These are phyloP conservation scores for Scheffersomyces ergatensis DNA, from an alignment of 805 yeast genomes.

Conservation along the genomic window DNA sequence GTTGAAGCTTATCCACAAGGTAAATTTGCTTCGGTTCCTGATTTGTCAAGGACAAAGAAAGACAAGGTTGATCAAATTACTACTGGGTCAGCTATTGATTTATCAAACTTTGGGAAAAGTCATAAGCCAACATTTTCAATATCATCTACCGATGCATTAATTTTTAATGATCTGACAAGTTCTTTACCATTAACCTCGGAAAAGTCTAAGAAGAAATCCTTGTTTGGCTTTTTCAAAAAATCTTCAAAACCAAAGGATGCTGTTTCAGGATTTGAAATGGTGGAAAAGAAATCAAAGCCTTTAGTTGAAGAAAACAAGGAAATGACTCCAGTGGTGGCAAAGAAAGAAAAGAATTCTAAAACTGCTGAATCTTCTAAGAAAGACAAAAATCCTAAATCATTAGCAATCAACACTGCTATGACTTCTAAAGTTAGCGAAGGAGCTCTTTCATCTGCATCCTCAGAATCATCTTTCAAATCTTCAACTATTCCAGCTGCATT, in stretches of 20 bases:
- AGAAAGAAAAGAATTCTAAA: neutral
- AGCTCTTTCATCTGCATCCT: neutral
- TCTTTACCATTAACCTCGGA: slow-evolving; percentile 1
- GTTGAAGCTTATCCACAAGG: neutral
- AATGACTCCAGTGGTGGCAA: neutral
- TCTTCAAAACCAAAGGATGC: slow-evolving; percentile 10
- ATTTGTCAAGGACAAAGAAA: slow-evolving; percentile 7
- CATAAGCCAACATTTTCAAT: slow-evolving; percentile 35
- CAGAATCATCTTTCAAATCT: neutral
- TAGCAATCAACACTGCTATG: neutral
- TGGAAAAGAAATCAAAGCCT: neutral
- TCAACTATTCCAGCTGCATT: slow-evolving; percentile 32
- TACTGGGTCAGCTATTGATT: slow-evolving; percentile 38
- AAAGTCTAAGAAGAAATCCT: slow-evolving; percentile 24
- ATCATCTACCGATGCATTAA: neutral
- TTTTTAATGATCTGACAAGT: neutral
- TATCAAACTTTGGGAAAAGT: slow-evolving; percentile 36
- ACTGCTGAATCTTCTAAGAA: neutral
- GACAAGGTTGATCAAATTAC: slow-evolving; percentile 13
- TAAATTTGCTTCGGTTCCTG: slow-evolving; percentile 11
- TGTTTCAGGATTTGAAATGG: neutral
- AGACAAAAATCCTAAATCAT: neutral
- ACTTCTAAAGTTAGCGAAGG: neutral
- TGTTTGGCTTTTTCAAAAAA: slow-evolving; percentile 35
- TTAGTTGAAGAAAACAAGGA: no score